These are phyloP conservation scores for Eutrema japonicum DNA, from an alignment of 345 rosid genomes.

Conservation along the genomic window DNA sequence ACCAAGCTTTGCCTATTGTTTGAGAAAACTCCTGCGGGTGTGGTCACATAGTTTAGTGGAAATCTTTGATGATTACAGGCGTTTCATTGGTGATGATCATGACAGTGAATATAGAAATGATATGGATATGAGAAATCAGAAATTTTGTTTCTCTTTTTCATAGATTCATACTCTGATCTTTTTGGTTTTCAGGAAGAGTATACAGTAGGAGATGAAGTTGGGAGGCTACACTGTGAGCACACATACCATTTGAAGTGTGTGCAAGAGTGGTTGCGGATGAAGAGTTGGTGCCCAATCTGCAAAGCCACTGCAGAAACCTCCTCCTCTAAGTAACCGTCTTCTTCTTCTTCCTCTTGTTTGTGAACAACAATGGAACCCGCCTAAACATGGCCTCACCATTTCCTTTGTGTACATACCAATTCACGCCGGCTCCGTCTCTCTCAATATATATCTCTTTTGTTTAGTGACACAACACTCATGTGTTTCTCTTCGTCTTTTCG, in stretches of 20 bases:
- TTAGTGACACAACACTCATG: constrained; percentile 13
- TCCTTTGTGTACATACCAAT: constrained; percentile 44
- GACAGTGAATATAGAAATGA: constrained; percentile 1
- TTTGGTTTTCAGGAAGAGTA: constrained; percentile 78
- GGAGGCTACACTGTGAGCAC: constrained; percentile 81
- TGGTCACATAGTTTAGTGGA: background rate
- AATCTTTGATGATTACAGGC: constrained; percentile 8
- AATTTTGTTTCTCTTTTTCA: background rate
- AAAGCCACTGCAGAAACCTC: constrained; percentile 65
- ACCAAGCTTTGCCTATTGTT: constrained; percentile 14
- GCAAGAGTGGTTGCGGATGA: constrained; percentile 83
- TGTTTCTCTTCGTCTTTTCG: constrained; percentile 24
- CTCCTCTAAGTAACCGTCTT: constrained; percentile 38
- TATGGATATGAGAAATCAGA: constrained; percentile 2
- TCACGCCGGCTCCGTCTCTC: constrained; percentile 16
- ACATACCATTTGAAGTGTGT: constrained; percentile 66
- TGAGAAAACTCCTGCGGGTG: constrained; percentile 5
- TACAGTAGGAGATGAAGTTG: constrained; percentile 70
- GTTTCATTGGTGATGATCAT: constrained; percentile 14
- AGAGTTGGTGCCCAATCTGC: constrained; percentile 98
- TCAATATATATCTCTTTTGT: background rate
- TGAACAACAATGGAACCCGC: constrained; percentile 35
- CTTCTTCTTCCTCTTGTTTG: constrained; percentile 23
- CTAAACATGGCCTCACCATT: constrained; percentile 19
- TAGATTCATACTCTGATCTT: constrained; percentile 15